Percentiles rank a stretch among this genome's conserved stretches.
phyloP scores from a whole-genome alignment of 495 filamentous ascomycete species.

The Diplogelasinospora grovesii region DNA sequence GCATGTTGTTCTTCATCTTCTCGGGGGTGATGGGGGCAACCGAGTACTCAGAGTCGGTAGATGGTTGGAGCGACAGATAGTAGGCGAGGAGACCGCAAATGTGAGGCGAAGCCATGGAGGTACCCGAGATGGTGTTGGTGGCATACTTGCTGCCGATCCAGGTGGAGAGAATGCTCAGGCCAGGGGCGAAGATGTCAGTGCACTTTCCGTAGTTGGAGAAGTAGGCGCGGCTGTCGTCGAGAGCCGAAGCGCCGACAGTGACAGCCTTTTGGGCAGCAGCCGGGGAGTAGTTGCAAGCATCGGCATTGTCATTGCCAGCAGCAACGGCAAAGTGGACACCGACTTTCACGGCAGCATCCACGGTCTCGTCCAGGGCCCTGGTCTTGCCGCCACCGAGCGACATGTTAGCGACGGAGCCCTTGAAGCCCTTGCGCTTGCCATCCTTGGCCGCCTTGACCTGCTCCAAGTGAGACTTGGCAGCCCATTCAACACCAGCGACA shows the following conservation, averaged over 20 bases:
- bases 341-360: slow-evolving; percentile 84
- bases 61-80: slow-evolving; percentile 91
- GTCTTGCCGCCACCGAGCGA: slow-evolving; percentile 96
- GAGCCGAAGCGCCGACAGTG: slow-evolving; percentile 91
- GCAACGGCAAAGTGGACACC: slow-evolving; percentile 97
- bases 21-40: slow-evolving; percentile 85
- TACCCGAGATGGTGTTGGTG: slow-evolving; percentile 97
- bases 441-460: slow-evolving; percentile 68
- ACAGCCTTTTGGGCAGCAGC: slow-evolving; percentile 88
- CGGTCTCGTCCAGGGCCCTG: slow-evolving; percentile 76
- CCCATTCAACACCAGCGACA: slow-evolving; percentile 96
- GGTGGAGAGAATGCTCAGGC: slow-evolving; percentile 92
- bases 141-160: slow-evolving; percentile 95
- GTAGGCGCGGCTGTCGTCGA: slow-evolving; percentile 94
- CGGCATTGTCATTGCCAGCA: slow-evolving; percentile 95
- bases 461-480: slow-evolving; percentile 69
- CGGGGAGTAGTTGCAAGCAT: slow-evolving; percentile 99
- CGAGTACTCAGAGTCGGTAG: slow-evolving; percentile 79
- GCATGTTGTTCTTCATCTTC: slow-evolving; percentile 85
- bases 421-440: slow-evolving; percentile 88
- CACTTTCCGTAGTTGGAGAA: slow-evolving; percentile 99
- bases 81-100: slow-evolving; percentile 95
- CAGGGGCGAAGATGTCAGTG: slow-evolving; percentile 98
- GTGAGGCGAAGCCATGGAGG: slow-evolving; percentile 98
- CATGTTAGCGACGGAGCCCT: slow-evolving; percentile 99